phyloP scores from a whole-genome alignment of 345 rosid genomes.

The Dovyalis caffra region DNA sequence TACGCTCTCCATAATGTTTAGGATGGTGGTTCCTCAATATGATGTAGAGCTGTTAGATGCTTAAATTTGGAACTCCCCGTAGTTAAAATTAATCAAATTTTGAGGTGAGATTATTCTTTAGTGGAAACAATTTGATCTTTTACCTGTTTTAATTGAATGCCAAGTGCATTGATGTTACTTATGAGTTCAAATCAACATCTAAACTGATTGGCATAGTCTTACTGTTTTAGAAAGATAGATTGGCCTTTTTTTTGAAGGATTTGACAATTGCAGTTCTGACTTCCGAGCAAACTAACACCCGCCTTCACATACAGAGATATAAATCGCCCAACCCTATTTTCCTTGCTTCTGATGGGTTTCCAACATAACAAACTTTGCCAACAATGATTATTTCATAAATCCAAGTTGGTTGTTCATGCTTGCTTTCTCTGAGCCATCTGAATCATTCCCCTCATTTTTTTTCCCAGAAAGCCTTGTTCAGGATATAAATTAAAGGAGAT shows the following conservation, averaged over 20 bases:
- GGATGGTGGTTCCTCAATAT: neutral
- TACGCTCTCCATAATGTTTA: neutral
- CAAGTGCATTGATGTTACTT: neutral
- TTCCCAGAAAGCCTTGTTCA: conserved; percentile 83
- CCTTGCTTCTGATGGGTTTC: neutral
- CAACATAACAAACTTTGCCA: neutral
- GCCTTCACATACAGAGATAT: neutral
- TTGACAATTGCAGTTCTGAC: neutral
- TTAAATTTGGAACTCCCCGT: neutral
- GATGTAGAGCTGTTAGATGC: neutral
- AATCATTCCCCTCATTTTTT: conserved; percentile 12
- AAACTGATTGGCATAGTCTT: neutral
- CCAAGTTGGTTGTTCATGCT: neutral
- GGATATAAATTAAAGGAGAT: conserved; percentile 93
- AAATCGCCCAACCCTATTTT: neutral
- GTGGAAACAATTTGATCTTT: neutral
- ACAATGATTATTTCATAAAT: neutral
- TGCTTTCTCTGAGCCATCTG: conserved; percentile 7
- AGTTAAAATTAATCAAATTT: neutral
- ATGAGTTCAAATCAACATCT: neutral
- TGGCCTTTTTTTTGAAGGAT: neutral
- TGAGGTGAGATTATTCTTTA: neutral
- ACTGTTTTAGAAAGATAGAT: neutral
- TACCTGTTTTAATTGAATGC: neutral
- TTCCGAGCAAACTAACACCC: neutral